Evolutionary conservation across 306 rosid species (phyloP).

Genomic region (Castanospermum australe): DNA sequence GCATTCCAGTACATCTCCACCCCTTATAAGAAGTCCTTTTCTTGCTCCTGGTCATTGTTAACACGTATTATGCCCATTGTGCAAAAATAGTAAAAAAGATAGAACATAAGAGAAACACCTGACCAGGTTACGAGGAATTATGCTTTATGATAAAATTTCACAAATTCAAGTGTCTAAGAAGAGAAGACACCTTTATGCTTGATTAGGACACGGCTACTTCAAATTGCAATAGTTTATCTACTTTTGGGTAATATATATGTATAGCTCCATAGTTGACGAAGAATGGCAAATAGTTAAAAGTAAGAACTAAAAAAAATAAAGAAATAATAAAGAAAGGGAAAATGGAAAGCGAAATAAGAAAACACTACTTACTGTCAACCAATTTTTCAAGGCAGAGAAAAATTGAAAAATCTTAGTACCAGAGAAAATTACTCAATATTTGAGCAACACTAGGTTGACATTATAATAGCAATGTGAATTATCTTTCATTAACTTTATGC

Average conservation of each 20-base stretch:
- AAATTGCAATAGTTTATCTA: background rate
- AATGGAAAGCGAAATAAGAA: background rate
- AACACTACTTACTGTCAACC: background rate
- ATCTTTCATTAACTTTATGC: constrained; percentile 13
- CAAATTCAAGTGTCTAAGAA: background rate
- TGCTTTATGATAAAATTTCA: background rate
- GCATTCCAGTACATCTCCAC: constrained; percentile 95
- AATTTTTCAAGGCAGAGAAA: background rate
- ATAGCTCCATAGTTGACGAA: background rate
- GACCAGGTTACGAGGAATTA: background rate
- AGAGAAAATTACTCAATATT: constrained; percentile 18
- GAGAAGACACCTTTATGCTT: constrained; percentile 25
- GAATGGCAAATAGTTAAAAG: background rate
- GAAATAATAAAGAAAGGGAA: background rate
- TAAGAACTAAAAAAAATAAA: constrained; percentile 5
- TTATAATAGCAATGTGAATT: background rate
- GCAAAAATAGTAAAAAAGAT: background rate
- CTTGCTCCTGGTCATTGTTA: constrained; percentile 75
- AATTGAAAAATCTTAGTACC: background rate
- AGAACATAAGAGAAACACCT: background rate
- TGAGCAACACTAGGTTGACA: constrained; percentile 11
- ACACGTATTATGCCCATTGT: constrained; percentile 15
- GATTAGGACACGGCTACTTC: constrained; percentile 7
- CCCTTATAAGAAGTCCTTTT: constrained; percentile 92
- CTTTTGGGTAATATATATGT: background rate